Conservation (phyloP, 805 yeast species). For the Saturnispora sanitii region DNA sequence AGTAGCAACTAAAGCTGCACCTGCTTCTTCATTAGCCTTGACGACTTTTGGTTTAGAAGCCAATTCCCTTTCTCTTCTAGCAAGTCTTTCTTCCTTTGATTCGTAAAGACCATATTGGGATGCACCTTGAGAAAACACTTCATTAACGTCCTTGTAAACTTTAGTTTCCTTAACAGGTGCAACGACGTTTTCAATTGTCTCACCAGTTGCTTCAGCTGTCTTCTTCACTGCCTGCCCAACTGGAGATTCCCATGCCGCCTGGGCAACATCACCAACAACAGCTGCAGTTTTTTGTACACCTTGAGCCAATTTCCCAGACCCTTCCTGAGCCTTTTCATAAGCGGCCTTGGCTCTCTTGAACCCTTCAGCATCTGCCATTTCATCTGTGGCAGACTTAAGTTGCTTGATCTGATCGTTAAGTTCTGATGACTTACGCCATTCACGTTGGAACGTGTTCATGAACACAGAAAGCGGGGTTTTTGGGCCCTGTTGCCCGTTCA, state of each 20-base stretch:
- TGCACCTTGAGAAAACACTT: constrained; percentile 87
- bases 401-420: constrained; percentile 90
- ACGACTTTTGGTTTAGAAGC: constrained; percentile 54
- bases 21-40: constrained; percentile 72
- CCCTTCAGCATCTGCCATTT: constrained; percentile 88
- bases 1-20: constrained; percentile 73
- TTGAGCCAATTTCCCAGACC: constrained; percentile 49
- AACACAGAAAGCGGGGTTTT: constrained; percentile 87
- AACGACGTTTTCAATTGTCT: constrained; percentile 62
- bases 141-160: constrained; percentile 79
- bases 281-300: constrained; percentile 86
- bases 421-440: constrained; percentile 85
- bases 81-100: constrained; percentile 68
- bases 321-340: constrained; percentile 70
- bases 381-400: constrained; percentile 89
- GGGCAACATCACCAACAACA: constrained; percentile 81
- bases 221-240: constrained; percentile 83
- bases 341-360: constrained; percentile 91
- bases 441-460: constrained; percentile 81
- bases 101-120: constrained; percentile 90
- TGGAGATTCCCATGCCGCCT: constrained; percentile 92
- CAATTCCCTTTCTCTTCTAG: constrained; percentile 56
- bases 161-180: constrained; percentile 92
- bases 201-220: constrained; percentile 75
- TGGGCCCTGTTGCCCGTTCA: constrained; percentile 8